Base-by-base conservation (phyloP, 805 yeast genomes). In the Lipomyces japonicus region DNA sequence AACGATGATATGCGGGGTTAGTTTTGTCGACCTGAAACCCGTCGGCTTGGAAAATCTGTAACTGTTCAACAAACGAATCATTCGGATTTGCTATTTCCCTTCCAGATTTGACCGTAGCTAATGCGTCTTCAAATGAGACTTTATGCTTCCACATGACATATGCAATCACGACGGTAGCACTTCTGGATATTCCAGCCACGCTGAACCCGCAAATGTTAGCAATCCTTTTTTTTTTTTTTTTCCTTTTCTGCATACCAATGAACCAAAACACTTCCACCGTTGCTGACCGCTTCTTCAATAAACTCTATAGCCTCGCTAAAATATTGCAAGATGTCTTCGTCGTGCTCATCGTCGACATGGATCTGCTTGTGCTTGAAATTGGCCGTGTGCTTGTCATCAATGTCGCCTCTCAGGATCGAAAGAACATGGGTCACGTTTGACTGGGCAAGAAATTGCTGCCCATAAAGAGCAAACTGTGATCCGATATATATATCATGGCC, bases 181-280 rank as follows among this genome's bases (percentile, higher is more conserved):
- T 86, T 57, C 98, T 74, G 1, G 96, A 88, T 25, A 87, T 86
- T 0, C 98, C 98, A 25, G 95, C 97, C 51, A 91, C 86, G 66
- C 95, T 86, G 63, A 28, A 10, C 19, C 84, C 87, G 25, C 16
- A 7, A n/a, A 19, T 19, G 28, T n/a, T n/a, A n/a, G n/a, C n/a
- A n/a, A n/a, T n/a, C n/a, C n/a, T n/a, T n/a, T n/a, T n/a, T n/a
- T n/a, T n/a, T n/a, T n/a, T n/a, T n/a, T n/a, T n/a, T n/a, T n/a
- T n/a, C 68, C 68, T 0, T 76, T 74, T 58, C 75, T 9, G 41
- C 57, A 3, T 39, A 51, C 60, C 75, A 71, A 49, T 72, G 75
- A n/a, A 71, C 72, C 4, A 71, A 61, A 3, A 71, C 66, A 7
- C 63, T 61, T 6, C 61, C 66, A 31, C 66, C 66, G 14, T 42